Evolutionary conservation across 2,329 filamentous ascomycete species (phyloP), one percentile per base, ranked within the genome.

Genomic region (Purpureocillium takamizusanense): DNA sequence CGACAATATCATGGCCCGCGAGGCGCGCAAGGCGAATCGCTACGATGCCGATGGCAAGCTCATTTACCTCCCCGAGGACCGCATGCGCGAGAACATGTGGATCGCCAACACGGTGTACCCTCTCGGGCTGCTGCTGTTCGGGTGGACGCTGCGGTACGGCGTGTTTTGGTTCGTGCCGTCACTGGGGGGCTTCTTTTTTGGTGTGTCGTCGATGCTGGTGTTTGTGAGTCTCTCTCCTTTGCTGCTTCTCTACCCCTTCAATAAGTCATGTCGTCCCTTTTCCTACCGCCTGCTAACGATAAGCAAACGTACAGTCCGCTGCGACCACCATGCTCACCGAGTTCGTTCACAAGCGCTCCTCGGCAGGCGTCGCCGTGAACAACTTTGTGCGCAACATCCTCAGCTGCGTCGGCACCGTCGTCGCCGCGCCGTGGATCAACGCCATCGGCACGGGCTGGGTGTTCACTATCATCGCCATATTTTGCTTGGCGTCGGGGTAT

Each of bases 271-370:
- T n/a, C n/a, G n/a, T n/a, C 11, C 16, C 16, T 16, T 25, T 16
- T 6, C 4, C 15, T 33, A 13, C 28, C n/a, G 7, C 6, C 28
- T 30, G 4, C 11, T 30, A 12, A 30, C 28, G 11, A 6, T 7
- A 13, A 7, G 12, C 7, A 28, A 8, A 12, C 25, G 6, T 30
- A 13, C 25, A 66, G 63, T 60, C 76, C 35, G 72, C 78, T 48
- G 70, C 76, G 0, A 88, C 84, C 0, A 92, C 86, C 0, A 88
- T 92, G 83, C 66, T 92, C 47, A 90, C 86, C 0, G 86, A 92
- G 53, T 88, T 90, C 53, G 81, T 90, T 69, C 83, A 83, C 12
- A 71, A 76, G 31, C 70, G 73, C 45, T 81, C 80, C 36, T 83
- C 78, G 4, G 75, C 75, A 10, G 85, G 84, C 1, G 83, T 90